Evolutionary conservation across 805 yeast genomes (phyloP).

Genomic region (Lipomyces oligophaga): DNA sequence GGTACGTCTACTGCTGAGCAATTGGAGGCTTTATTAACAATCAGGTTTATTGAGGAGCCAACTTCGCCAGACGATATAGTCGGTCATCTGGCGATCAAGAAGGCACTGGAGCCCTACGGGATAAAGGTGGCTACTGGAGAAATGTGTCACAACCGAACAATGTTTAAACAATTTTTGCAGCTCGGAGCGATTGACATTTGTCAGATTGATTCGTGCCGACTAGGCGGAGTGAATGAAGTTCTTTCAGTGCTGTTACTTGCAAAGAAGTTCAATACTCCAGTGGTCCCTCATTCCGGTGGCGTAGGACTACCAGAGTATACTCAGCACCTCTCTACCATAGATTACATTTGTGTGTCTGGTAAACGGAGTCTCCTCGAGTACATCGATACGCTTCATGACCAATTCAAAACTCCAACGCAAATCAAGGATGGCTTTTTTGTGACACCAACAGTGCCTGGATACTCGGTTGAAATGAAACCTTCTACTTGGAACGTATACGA

Average conservation of each 20-base stretch:
- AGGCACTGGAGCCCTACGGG: slow-evolving; percentile 37
- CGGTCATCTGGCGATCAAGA: slow-evolving; percentile 36
- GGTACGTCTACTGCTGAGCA: no score
- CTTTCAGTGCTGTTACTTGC: slow-evolving; percentile 38
- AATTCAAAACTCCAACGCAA: slow-evolving; percentile 34
- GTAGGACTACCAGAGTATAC: slow-evolving; percentile 40
- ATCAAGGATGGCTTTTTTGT: slow-evolving; percentile 35
- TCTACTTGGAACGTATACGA: slow-evolving; percentile 32
- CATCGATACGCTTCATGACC: slow-evolving; percentile 38
- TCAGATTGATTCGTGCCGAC: slow-evolving; percentile 39
- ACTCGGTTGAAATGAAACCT: slow-evolving; percentile 36
- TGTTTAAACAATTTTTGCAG: slow-evolving; percentile 37
- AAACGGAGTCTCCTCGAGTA: slow-evolving; percentile 36
- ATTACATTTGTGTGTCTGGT: slow-evolving; percentile 36
- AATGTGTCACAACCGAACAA: slow-evolving; percentile 39
- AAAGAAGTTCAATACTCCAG: slow-evolving; percentile 37
- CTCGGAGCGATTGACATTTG: slow-evolving; percentile 36
- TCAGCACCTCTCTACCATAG: slow-evolving; percentile 38
- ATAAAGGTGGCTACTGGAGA: slow-evolving; percentile 40
- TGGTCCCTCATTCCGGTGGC: slow-evolving; percentile 41
- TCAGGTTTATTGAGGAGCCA: slow-evolving; percentile 38
- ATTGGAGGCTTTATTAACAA: no score
- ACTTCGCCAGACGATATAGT: slow-evolving; percentile 40
- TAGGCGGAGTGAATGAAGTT: slow-evolving; percentile 40
- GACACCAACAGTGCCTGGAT: slow-evolving; percentile 38